Base-by-base conservation (phyloP, 176 grass and related monocot genomes). In the Aegilops tauschii region DNA sequence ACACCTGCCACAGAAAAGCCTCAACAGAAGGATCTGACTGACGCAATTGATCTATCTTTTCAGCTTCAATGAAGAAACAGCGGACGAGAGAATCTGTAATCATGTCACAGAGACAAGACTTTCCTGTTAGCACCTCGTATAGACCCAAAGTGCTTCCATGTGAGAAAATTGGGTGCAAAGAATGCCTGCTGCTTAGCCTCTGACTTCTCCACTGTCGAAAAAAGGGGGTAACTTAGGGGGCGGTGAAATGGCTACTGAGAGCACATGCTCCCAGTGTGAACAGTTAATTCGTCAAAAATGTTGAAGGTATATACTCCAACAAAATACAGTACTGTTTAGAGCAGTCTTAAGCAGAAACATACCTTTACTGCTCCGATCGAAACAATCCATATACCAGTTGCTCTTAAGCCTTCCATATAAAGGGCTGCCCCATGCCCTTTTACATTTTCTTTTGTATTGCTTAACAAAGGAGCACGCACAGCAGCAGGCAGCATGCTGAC, bases 1-100 rank as follows among this genome's bases (percentile, higher is more conserved):
- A 25, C 89, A 98, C 95, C 93, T 98, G 93, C 95, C 95, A 98
- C 66, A 95, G 91, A 82, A 98, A 98, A 77, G 81, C 81, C 73
- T 98, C 95, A 80, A 98, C 68, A 17, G 79, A 87, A 59, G 93
- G 63, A 62, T 89, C 89, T 68, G 93, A 95, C 27, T 78, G 80
- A 78, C 75, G 36, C 77, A 98, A 63, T 70, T 84, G 83, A 59
- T 87, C 86, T 73, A 95, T 92, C 83, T 98, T 98, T 73, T 98
- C 89, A 82, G 93, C 77, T 89, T 93, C 88, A 8, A 98, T 85
- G 58, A 98, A 98, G 88, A 98, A 98, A 85, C 91, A 95, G 7
- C 95, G 83, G 40, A 89, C 89, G 17, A 90, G 84, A 28, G 95
- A 98, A 73, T 98, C 89, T 17, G 95, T 87, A 17, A 90, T 86